These are phyloP conservation scores for Fraxinus paxiana DNA, from an alignment of 305 asterid genomes.

Conservation along the genomic window DNA sequence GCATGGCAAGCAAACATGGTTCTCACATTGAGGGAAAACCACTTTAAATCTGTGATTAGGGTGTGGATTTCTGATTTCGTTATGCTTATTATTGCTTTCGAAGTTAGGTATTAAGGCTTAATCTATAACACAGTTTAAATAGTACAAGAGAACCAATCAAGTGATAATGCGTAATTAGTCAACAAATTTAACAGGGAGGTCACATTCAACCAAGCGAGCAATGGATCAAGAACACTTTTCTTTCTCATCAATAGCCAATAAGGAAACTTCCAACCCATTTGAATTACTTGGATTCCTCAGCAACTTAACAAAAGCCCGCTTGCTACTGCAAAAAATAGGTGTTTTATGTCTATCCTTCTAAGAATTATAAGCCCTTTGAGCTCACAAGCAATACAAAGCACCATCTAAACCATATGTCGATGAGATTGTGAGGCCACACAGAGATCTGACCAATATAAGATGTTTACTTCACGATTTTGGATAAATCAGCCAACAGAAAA, in stretches of 20 bases:
- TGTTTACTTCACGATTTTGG: neutral
- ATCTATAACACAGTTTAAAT: neutral
- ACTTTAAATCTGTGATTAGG: neutral
- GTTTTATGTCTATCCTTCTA: neutral
- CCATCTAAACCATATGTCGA: neutral
- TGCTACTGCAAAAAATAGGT: neutral
- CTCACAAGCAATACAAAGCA: neutral
- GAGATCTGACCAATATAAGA: neutral
- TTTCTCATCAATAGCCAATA: neutral
- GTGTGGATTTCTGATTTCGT: neutral
- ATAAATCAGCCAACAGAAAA: neutral
- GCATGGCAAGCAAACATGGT: neutral
- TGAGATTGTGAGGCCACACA: neutral
- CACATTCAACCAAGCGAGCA: neutral
- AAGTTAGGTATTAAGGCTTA: neutral
- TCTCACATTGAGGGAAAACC: neutral
- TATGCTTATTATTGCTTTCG: neutral
- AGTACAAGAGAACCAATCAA: neutral
- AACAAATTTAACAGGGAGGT: neutral
- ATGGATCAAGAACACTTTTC: neutral
- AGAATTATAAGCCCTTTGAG: neutral
- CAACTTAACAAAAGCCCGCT: neutral
- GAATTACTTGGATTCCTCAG: neutral
- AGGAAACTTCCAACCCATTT: neutral
- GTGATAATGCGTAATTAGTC: neutral